Conservation (phyloP, 768 basidiomycete species). For the Filobasidium floriforme region DNA sequence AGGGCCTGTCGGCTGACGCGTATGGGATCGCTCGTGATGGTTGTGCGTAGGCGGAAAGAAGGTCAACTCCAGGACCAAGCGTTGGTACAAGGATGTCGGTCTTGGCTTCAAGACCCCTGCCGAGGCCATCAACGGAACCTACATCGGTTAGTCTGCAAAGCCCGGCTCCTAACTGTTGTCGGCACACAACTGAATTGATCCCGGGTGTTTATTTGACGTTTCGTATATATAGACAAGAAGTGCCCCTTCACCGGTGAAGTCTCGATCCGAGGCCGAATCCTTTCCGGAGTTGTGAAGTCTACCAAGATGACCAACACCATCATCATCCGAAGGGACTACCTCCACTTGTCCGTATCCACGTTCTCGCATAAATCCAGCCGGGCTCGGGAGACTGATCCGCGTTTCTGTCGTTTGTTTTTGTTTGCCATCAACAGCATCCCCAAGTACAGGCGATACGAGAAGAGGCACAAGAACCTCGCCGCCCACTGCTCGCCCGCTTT, state of each 20-base stretch:
- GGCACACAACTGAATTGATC: too few relatives aligned
- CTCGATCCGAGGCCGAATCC: conserved; percentile 97
- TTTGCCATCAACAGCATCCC: conserved; percentile 70
- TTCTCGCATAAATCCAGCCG: background rate
- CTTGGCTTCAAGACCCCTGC: conserved; percentile 92
- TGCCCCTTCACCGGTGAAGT: conserved; percentile 96
- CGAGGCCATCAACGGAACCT: conserved; percentile 91
- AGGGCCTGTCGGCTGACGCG: background rate
- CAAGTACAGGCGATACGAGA: conserved; percentile 95
- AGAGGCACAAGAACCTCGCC: conserved; percentile 91
- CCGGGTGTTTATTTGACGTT: conserved; percentile 43
- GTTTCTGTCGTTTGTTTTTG: background rate
- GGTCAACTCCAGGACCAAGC: conserved; percentile 84
- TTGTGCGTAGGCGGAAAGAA: conserved; percentile 68
- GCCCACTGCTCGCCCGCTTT: conserved; percentile 96
- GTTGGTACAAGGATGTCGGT: conserved; percentile 99
- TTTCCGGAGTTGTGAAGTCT: conserved; percentile 94
- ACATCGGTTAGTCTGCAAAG: conserved; percentile 58
- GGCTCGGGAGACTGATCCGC: background rate
- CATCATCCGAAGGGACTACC: conserved; percentile 68
- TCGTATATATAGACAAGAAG: conserved; percentile 68
- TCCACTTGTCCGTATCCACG: conserved; percentile 33
- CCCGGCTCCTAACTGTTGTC: too few relatives aligned
- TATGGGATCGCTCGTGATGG: background rate
- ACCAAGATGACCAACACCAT: conserved; percentile 99